phyloP scores from a whole-genome alignment of 192 early-diverging fungal species.

The Pecoramyces ruminantium region DNA sequence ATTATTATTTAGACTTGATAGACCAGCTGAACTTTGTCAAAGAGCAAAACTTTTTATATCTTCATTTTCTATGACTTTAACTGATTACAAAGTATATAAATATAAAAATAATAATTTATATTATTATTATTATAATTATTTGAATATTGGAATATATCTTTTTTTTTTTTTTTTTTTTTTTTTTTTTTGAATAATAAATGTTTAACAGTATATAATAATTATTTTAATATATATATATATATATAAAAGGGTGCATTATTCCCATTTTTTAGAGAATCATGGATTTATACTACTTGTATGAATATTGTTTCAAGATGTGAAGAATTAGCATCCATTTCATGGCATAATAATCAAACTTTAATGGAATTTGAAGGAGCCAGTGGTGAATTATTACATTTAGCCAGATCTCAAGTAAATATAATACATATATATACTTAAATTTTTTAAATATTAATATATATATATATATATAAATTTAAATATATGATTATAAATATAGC shows the following conservation, averaged over 20 bases:
- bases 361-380: slow-evolving; percentile 52
- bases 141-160: too few species aligned
- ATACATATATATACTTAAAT: background rate
- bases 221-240: background rate
- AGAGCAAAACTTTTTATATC: slow-evolving; percentile 59
- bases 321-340: slow-evolving; percentile 33
- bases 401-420: slow-evolving; percentile 54
- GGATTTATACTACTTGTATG: slow-evolving; percentile 66
- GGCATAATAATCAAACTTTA: slow-evolving; percentile 17
- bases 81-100: slow-evolving; percentile 44
- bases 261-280: slow-evolving; percentile 51
- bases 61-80: slow-evolving; percentile 47
- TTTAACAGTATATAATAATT: too few species aligned
- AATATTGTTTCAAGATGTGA: slow-evolving; percentile 65
- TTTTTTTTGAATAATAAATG: too few species aligned
- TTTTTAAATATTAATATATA: background rate
- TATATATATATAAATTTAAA: too few species aligned
- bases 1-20: slow-evolving; percentile 49
- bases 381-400: slow-evolving; percentile 52
- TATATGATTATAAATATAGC: slow-evolving; percentile 16
- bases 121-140: too few species aligned
- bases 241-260: slow-evolving; percentile 22
- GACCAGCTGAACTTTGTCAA: slow-evolving; percentile 44
- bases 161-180: too few species aligned
- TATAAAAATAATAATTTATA: too few species aligned